Base-by-base conservation (phyloP, 225 moss, liverwort and hornwort genomes). In the Ulota crispa region DNA sequence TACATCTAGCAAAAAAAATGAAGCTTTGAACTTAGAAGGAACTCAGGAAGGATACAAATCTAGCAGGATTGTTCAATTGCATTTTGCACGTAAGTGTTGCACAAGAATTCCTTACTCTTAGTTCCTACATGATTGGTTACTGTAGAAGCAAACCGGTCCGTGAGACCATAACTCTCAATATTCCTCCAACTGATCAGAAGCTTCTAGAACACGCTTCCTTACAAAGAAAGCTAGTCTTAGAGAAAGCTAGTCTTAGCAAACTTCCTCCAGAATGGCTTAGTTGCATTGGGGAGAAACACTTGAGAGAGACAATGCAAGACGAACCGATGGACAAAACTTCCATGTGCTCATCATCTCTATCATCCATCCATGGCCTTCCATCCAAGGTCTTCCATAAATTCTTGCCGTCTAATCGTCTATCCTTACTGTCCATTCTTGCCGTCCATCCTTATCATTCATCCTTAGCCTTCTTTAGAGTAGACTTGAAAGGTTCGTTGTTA, bases 291-390 rank as follows among this genome's bases (percentile, higher is more conserved):
- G 36, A 36, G 36, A 36, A 41, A 57, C 13, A 56, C 55, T 57
- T 73, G 59, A 14, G 23, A 76, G 76, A 76, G 76, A 36, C 36
- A 1, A 36, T 36, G 36, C 36, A 76, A 2, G 76, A 63, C 63
- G 0, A 23, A 2, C 0, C 8, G 30, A 75, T 23, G 63, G 31
- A 45, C 6, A 8, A 1, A 8, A 4, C 75, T 2, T 10, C 27
- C 16, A 4, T 0, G 0, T 0, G 8, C 43, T 50, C 52, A 77
- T 64, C n/a, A 32, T 1, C 21, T 4, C 0, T 34, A 1, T 30
- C 77, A 52, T 50, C 18, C 36, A 36, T 36, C 36, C 0, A 36
- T 4, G 34, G 34, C 6, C 3, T 34, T 34, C 34, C 34, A 34
- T 34, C 34, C 34, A 34, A 34, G 34, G 34, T 34, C 4, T 4